Evolutionary conservation across 345 rosid genomes (phyloP).

Genomic region (Hypericum androsaemum): DNA sequence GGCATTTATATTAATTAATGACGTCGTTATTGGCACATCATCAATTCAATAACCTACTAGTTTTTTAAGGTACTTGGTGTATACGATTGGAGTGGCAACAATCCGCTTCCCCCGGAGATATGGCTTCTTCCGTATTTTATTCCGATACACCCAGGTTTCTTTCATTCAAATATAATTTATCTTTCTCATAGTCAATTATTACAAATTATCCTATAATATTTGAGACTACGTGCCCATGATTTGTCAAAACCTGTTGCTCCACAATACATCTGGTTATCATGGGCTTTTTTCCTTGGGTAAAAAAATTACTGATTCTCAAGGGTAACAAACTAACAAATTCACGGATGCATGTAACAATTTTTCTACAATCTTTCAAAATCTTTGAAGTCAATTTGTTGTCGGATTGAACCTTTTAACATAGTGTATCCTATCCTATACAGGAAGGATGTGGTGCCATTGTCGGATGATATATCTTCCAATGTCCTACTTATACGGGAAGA

Average conservation of each 20-base stretch:
- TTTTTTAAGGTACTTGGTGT: slow-evolving; percentile 46
- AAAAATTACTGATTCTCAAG: too few relatives aligned
- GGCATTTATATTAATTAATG: too few relatives aligned
- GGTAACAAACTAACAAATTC: background rate
- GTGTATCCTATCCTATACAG: slow-evolving; percentile 15
- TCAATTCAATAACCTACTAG: too few relatives aligned
- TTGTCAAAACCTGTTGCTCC: too few relatives aligned
- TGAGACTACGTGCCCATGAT: too few relatives aligned
- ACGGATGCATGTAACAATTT: background rate
- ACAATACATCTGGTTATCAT: too few relatives aligned
- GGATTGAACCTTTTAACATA: background rate
- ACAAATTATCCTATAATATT: too few relatives aligned
- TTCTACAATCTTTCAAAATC: background rate
- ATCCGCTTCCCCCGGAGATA: slow-evolving; percentile 55
- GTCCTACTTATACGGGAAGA: slow-evolving; percentile 58
- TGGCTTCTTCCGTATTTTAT: slow-evolving; percentile 55
- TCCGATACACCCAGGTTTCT: slow-evolving; percentile 48
- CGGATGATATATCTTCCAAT: slow-evolving; percentile 50
- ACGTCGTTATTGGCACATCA: too few relatives aligned
- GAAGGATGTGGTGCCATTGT: slow-evolving; percentile 39
- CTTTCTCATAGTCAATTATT: too few relatives aligned
- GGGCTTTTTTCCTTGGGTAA: too few relatives aligned
- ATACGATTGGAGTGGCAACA: slow-evolving; percentile 70
- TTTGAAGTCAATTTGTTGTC: background rate
- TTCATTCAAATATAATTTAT: background rate